Conservation (phyloP, 2,329 filamentous ascomycete genomes). For the Neurospora sp. region DNA sequence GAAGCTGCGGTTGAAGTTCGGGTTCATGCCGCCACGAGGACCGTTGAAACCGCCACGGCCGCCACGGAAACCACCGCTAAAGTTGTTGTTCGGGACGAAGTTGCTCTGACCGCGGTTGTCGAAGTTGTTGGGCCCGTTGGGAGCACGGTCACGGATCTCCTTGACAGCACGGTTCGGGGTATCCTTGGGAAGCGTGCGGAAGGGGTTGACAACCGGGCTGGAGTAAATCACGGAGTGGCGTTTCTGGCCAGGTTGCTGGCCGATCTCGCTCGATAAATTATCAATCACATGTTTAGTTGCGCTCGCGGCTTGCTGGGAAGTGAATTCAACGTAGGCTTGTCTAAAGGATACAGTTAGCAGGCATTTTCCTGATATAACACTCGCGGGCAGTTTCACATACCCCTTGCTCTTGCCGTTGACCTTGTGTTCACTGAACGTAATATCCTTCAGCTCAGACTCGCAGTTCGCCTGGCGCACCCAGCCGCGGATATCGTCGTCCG, state of each 20-base stretch:
- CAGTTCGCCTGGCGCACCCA: conserved; percentile 73
- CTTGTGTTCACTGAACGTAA: conserved; percentile 97
- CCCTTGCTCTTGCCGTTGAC: conserved; percentile 98
- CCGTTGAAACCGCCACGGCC: conserved; percentile 35
- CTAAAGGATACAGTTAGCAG: conserved; percentile 25
- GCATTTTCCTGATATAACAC: neutral
- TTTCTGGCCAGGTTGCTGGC: conserved; percentile 46
- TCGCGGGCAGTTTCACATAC: conserved; percentile 40
- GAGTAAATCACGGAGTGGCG: conserved; percentile 68
- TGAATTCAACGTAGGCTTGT: conserved; percentile 78
- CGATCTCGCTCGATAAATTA: conserved; percentile 41
- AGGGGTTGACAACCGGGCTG: conserved; percentile 70
- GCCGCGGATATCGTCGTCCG: conserved; percentile 85
- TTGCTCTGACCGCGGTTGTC: conserved; percentile 34
- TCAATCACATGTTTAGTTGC: conserved; percentile 79
- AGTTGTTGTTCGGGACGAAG: conserved; percentile 23
- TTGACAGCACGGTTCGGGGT: conserved; percentile 62
- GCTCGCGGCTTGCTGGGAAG: conserved; percentile 73
- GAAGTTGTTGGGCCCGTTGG: conserved; percentile 33
- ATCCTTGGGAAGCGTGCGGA: conserved; percentile 85
- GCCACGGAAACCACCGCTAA: conserved; percentile 36
- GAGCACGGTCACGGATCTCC: conserved; percentile 47
- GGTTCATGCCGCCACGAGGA: conserved; percentile 34
- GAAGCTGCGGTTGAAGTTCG: conserved; percentile 34
- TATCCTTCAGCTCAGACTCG: conserved; percentile 79